Conservation (phyloP, 768 basidiomycete genomes). For the Tylopilus rubrobrunneus region DNA sequence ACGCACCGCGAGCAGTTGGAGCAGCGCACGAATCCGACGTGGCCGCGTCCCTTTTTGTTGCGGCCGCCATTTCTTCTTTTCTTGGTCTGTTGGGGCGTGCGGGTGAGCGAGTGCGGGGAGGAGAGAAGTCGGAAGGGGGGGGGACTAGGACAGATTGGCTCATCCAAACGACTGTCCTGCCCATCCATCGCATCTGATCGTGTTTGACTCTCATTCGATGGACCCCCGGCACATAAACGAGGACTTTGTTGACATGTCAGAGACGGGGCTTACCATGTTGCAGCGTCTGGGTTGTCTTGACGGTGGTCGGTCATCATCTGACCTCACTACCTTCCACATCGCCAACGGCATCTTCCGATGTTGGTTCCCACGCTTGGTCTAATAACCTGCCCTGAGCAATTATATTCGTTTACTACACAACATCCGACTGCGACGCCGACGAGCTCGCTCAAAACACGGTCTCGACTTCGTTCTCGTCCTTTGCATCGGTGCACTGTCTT, state of each 20-base stretch:
- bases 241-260: not conserved
- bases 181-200: slow-evolving; percentile 8
- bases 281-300: slow-evolving; percentile 20
- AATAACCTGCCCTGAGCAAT: slow-evolving; percentile 26
- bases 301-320: slow-evolving; percentile 15
- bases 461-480: slow-evolving; percentile 22
- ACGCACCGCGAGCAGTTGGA: slow-evolving; percentile 99
- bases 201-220: not conserved
- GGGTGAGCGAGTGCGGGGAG: slow-evolving; percentile 4
- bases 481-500: slow-evolving; percentile 17
- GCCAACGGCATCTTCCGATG: slow-evolving; percentile 20
- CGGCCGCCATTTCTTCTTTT: slow-evolving; percentile 99
- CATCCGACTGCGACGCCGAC: not conserved
- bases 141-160: no score
- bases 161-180: slow-evolving; percentile 7
- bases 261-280: slow-evolving; percentile 29
- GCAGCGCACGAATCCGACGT: slow-evolving; percentile 92
- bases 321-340: slow-evolving; percentile 4
- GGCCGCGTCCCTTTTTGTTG: slow-evolving; percentile 99
- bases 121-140: not conserved
- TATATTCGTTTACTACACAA: not conserved
- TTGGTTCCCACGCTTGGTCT: slow-evolving; percentile 17
- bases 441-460: slow-evolving; percentile 16
- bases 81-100: slow-evolving; percentile 65
- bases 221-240: not conserved